These are phyloP conservation scores for Smittium mucronatum DNA, from an alignment of 371 early-diverging fungal species.

Conservation along the genomic window DNA sequence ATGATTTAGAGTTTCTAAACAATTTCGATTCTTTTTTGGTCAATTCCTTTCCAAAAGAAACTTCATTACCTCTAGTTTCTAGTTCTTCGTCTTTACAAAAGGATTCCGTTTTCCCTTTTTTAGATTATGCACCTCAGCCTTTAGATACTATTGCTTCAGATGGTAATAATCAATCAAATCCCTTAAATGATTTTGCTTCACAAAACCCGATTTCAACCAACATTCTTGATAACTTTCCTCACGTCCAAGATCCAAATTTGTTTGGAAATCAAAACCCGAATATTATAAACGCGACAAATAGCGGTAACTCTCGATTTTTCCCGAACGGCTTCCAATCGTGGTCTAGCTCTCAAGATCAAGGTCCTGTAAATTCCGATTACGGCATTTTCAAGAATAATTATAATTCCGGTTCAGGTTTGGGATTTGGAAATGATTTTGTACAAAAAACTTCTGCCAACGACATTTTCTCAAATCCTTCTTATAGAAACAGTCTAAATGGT, in stretches of 20 bases:
- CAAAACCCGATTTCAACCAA: background rate
- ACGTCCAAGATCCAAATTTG: background rate
- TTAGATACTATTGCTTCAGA: background rate
- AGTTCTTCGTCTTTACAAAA: background rate
- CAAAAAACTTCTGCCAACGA: background rate
- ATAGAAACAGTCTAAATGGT: background rate
- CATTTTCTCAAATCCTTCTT: background rate
- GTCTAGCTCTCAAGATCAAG: background rate
- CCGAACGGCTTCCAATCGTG: background rate
- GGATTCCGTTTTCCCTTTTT: background rate
- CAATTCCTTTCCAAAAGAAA: background rate
- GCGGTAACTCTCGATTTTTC: background rate
- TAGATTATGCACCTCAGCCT: background rate
- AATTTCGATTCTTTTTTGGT: background rate
- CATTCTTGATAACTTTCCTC: background rate
- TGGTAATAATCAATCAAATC: background rate
- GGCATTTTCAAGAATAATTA: too few relatives aligned
- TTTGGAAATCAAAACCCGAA: background rate
- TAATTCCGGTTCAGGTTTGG: too few relatives aligned
- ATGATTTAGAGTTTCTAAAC: background rate
- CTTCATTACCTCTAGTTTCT: background rate
- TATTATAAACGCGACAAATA: background rate
- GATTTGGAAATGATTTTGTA: background rate
- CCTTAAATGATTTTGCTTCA: too few relatives aligned
- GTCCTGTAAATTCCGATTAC: background rate